A percentile compares a stretch with the other conserved stretches of the same genome.
Evolutionary conservation across 176 grass and related monocot species (phyloP).

Genomic region (Aegilops sharonensis): DNA sequence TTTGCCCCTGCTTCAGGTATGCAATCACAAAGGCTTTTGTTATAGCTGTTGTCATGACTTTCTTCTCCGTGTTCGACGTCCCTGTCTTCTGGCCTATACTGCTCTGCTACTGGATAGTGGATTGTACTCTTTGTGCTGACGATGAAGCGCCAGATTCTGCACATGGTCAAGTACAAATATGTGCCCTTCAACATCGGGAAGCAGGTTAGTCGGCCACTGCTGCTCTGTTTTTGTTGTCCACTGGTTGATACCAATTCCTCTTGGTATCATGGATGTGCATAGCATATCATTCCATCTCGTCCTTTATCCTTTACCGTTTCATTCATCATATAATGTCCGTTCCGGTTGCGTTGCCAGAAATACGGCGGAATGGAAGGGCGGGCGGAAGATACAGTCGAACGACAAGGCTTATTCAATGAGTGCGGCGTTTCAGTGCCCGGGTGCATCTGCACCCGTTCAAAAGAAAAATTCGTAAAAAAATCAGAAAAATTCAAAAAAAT

Average conservation of each 20-base stretch:
- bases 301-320: background rate
- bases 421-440: no score
- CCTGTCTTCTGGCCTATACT: conserved; percentile 97
- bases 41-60: conserved; percentile 89
- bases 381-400: conserved; percentile 26
- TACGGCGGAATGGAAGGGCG: conserved; percentile 46
- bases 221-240: background rate
- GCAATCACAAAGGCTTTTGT: conserved; percentile 93
- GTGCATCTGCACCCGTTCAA: no score
- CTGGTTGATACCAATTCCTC: background rate
- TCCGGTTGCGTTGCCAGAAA: conserved; percentile 33
- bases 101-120: conserved; percentile 94
- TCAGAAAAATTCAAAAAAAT: no score
- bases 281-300: background rate
- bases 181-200: conserved; percentile 78
- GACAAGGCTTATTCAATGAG: conserved; percentile 25
- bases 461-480: no score
- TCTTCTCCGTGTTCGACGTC: conserved; percentile 95
- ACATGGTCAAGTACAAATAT: conserved; percentile 95
- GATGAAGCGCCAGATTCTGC: conserved; percentile 93
- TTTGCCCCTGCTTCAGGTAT: conserved; percentile 58
- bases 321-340: background rate
- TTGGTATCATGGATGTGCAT: no score
- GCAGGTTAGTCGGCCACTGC: conserved; percentile 49
- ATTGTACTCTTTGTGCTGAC: conserved; percentile 84